Base-by-base conservation (phyloP, 208 protist species). In the Acanthamoeba lugdunensis region DNA sequence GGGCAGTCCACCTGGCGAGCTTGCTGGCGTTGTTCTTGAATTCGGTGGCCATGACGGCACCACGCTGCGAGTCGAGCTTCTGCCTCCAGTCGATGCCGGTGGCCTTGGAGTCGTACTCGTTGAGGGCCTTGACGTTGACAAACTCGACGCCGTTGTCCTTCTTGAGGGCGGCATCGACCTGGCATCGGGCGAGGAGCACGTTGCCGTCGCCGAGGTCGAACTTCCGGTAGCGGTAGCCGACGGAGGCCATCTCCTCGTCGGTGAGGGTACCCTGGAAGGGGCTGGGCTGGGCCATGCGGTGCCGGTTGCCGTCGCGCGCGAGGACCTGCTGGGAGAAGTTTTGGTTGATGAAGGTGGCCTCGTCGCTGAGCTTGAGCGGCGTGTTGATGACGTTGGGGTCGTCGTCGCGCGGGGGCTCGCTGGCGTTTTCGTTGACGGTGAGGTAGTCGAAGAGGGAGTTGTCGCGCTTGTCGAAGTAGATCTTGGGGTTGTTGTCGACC, bases 11-110 rank as follows among this genome's bases (percentile, higher is more conserved):
- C 65, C 93, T 95, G 65, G 95, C 95, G 41, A 97, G 92, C 93
- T 97, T 97, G 79, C 61, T 92, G 14, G 69, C 61, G 94, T 97
- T 97, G 94, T 97, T 97, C 94, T 97, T 97, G 58, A 97, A 87
- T 94, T 97, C 96, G 16, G 93, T 96, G 5, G 96, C 96, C 8
- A 97, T 52, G 5, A 97, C 95, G 30, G 96, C 94, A 73, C 96
- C 96, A 52, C 94, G 73, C 93, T 97, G 96, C 4, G 94, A 79
- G 73, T 97, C 97, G 45, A 97, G 82, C 81, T 97, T 96, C 91
- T 95, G 93, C 52, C 96, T 92, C 95, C 96, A 97, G 69, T 97
- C 95, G 65, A 41, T 52, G 92, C 52, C 67, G 41, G 33, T 79
- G 50, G 81, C 28, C 71, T 95, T 95, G 16, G 95, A 75, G 56